These are phyloP conservation scores for Apiotrichum mycotoxinovorans DNA, from an alignment of 1,284 basidiomycete genomes.

Conservation along the genomic window DNA sequence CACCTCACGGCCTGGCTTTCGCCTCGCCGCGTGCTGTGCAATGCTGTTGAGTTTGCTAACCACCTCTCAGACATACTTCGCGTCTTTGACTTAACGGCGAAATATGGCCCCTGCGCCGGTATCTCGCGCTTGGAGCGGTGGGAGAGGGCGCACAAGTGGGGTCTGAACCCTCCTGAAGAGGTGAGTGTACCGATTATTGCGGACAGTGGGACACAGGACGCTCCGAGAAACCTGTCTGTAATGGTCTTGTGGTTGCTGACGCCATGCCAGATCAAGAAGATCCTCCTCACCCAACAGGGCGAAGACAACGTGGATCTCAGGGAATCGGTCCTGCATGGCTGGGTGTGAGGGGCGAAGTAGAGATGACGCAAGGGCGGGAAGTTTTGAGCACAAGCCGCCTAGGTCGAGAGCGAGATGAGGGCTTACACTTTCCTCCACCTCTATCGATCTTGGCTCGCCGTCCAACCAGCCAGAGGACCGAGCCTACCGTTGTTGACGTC, in stretches of 20 bases:
- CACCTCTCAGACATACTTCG: slow-evolving; percentile 65
- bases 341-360: slow-evolving; percentile 26
- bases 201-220: not conserved
- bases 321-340: slow-evolving; percentile 55
- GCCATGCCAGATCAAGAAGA: slow-evolving; percentile 64
- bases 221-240: not conserved
- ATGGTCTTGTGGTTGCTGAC: not conserved
- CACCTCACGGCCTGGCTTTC: too few species aligned
- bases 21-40: too few species aligned
- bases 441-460: not conserved
- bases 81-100: slow-evolving; percentile 74
- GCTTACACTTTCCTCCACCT: too few species aligned
- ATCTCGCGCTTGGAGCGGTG: slow-evolving; percentile 79
- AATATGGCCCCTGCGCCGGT: slow-evolving; percentile 83
- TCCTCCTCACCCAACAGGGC: slow-evolving; percentile 62
- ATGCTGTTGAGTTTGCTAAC: slow-evolving; percentile 19
- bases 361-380: slow-evolving; percentile 11
- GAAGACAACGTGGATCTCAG: slow-evolving; percentile 52
- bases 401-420: slow-evolving; percentile 21
- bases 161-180: slow-evolving; percentile 77
- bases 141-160: slow-evolving; percentile 76
- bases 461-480: too few species aligned
- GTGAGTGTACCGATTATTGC: slow-evolving; percentile 51
- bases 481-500: too few species aligned
- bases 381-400: slow-evolving; percentile 20